Conservation (phyloP, 78 protist species). For the Dictyostelium discoideum region dicty_2.7 NC_007089.4:2306001-2306500, state of each 20-base stretch:
- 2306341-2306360: background rate
- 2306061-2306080: background rate
- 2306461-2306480: background rate
- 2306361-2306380: background rate
- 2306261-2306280: background rate
- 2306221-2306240: background rate
- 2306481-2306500: background rate
- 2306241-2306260: background rate
- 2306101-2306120: background rate
- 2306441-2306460: background rate
- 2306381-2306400: background rate
- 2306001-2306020: constrained; percentile 1
- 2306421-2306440: background rate
- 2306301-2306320: background rate
- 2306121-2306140: background rate
- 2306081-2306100: background rate
- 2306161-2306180: background rate
- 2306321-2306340: background rate
- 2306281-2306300: background rate
- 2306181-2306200: background rate
- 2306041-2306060: background rate
- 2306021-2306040: background rate
- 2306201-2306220: background rate
- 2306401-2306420: background rate
- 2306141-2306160: background rate